These are phyloP conservation scores for Paecilomyces niveus DNA, from an alignment of 2,329 filamentous ascomycete species.

Conservation along the genomic window DNA sequence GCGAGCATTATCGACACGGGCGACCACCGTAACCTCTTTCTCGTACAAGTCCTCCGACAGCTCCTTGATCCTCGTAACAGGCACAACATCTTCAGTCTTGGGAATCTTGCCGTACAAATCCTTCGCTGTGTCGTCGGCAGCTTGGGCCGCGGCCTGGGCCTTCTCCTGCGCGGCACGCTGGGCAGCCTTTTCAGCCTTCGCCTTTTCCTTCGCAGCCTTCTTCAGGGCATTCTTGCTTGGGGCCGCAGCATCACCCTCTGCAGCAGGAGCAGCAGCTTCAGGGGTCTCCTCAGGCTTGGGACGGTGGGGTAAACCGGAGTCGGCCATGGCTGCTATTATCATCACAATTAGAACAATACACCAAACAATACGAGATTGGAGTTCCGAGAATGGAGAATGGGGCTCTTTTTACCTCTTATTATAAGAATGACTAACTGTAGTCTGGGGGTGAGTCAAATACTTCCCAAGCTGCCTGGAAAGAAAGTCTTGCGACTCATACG, in stretches of 20 bases:
- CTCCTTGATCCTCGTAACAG: conserved; percentile 52
- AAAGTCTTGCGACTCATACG: conserved; percentile 2
- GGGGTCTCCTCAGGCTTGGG: conserved; percentile 31
- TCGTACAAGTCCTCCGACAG: conserved; percentile 56
- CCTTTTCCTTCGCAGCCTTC: conserved; percentile 84
- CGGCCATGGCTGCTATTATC: conserved; percentile 24
- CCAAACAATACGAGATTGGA: background rate
- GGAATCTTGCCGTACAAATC: conserved; percentile 73
- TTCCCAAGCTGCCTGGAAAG: conserved; percentile 2
- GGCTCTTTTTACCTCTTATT: background rate
- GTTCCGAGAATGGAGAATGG: background rate
- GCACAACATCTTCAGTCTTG: conserved; percentile 50
- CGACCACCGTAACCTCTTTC: conserved; percentile 68
- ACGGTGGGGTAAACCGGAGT: conserved; percentile 32
- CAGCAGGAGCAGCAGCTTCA: conserved; percentile 19
- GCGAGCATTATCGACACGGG: conserved; percentile 78
- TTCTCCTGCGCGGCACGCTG: conserved; percentile 68
- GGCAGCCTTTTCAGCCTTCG: conserved; percentile 72
- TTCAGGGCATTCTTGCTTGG: conserved; percentile 75
- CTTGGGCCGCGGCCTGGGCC: conserved; percentile 57
- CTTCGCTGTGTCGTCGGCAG: conserved; percentile 53
- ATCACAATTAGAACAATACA: background rate
- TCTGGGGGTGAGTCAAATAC: background rate
- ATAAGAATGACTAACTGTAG: background rate
- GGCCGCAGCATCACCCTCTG: conserved; percentile 36